These are phyloP conservation scores for Rubroshorea leprosula DNA, from an alignment of 345 rosid genomes.

Conservation along the genomic window DNA sequence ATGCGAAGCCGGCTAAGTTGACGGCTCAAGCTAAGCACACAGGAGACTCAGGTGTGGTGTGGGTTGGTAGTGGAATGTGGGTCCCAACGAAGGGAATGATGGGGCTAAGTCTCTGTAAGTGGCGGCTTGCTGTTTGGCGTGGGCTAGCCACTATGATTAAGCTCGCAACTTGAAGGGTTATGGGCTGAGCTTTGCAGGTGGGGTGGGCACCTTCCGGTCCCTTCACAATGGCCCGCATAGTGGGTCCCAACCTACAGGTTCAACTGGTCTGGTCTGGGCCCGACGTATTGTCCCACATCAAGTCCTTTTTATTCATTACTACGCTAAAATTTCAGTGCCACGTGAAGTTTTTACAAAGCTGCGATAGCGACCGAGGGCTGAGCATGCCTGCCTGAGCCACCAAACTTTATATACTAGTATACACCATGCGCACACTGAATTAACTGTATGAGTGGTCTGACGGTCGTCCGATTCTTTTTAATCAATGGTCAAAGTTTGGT, in stretches of 20 bases:
- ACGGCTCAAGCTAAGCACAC: not conserved
- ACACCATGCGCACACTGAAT: too few species aligned
- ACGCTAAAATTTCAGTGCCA: conserved; percentile 11
- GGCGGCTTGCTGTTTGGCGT: conserved; percentile 69
- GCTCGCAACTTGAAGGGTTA: conserved; percentile 38
- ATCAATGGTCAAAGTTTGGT: too few species aligned
- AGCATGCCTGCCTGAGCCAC: too few species aligned
- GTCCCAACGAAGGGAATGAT: conserved; percentile 23
- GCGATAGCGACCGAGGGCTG: too few species aligned
- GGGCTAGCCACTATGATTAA: conserved; percentile 55
- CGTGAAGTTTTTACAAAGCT: conserved; percentile 6
- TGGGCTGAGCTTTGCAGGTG: conserved; percentile 17
- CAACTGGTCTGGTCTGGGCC: too few species aligned
- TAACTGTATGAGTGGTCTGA: too few species aligned
- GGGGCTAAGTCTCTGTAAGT: conserved; percentile 22
- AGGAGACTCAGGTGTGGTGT: not conserved
- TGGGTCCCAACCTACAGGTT: conserved; percentile 1
- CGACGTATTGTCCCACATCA: not conserved
- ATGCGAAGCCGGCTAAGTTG: too few species aligned
- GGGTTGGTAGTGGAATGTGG: conserved; percentile 18
- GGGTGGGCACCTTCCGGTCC: too few species aligned
- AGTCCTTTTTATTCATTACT: not conserved
- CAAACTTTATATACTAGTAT: too few species aligned
- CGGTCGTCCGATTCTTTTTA: too few species aligned
- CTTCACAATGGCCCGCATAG: not conserved